Evolutionary conservation across 176 grass and related monocot genomes (phyloP), one percentile per base, ranked within the genome.

Genomic region (Oryza coarctata): DNA sequence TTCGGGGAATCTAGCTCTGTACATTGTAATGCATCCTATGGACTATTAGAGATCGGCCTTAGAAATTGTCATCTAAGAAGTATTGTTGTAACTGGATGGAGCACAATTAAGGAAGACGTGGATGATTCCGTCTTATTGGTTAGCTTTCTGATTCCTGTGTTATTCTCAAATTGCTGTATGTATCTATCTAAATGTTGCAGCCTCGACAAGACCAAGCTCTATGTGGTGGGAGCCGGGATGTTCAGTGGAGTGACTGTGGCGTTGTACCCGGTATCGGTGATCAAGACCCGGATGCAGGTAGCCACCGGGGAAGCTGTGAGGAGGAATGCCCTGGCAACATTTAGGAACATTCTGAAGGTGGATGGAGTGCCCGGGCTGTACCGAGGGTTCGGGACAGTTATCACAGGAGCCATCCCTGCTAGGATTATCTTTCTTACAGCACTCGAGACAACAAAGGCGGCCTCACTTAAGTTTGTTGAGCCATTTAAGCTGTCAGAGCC

Each of bases 201-300:
- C 85, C 91, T 99, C 32, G 93, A 99, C 93, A 99, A 93, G 88
- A 88, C 89, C 45, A 99, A 95, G 73, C 80, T 99, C 65, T 99
- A 88, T 25, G 90, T 98, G 82, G 92, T 90, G 10, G 93, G 96
- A 65, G 93, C 93, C 4, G 96, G 96, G 47, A 82, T 98, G 78
- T 98, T 98, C 85, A 95, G 93, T 57, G 80, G 90, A 43, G 86
- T 98, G 77, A 95, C 96, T 25, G 89, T 95, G 40, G 88, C 89
- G 7, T 38, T 95, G 25, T 95, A 99, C 83, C 96, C 96, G 0
- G 76, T 99, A 14, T 95, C 96, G 22, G 96, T 99, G 77, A 84
- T 99, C 69, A 99, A 99, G 91, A 99, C 93, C 55, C 80, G 93
- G 80, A 92, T 99, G 96, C 96, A 99, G 88, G 93, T 99, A 12